Evolutionary conservation across 768 basidiomycete species (phyloP).

Genomic region (Crassisporium funariophilum): DNA sequence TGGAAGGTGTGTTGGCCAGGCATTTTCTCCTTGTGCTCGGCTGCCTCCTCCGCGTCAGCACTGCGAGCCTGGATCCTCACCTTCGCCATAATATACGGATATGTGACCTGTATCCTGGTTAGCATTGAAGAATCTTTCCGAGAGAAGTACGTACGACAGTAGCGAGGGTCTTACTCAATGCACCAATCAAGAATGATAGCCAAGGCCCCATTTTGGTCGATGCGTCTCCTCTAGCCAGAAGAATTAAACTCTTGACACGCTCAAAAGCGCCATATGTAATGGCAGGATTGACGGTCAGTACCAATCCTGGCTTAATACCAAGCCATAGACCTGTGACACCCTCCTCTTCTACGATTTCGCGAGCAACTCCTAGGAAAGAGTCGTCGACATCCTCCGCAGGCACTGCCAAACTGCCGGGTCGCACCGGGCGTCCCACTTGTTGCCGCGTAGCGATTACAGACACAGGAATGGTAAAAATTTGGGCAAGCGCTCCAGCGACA

Average conservation of each 20-base stretch:
- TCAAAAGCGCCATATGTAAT: conserved; percentile 97
- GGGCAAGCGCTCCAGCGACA: conserved; percentile 89
- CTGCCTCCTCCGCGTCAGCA: conserved; percentile 53
- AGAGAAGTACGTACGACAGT: conserved; percentile 70
- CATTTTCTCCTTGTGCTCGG: conserved; percentile 39
- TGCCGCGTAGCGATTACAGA: conserved; percentile 97
- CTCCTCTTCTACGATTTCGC: conserved; percentile 87
- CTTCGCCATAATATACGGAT: conserved; percentile 96
- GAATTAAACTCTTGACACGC: conserved; percentile 76
- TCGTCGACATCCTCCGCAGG: conserved; percentile 48
- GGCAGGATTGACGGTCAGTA: conserved; percentile 96
- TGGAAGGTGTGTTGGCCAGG: conserved; percentile 42
- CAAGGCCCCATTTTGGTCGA: conserved; percentile 73
- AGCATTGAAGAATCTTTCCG: background rate
- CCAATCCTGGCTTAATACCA: conserved; percentile 87
- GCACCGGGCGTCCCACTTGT: conserved; percentile 68
- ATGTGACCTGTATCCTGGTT: conserved; percentile 67
- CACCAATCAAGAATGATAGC: conserved; percentile 84
- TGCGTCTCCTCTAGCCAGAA: conserved; percentile 53
- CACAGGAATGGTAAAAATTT: conserved; percentile 98
- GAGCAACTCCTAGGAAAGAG: conserved; percentile 77
- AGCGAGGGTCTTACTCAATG: conserved; percentile 91
- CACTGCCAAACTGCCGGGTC: conserved; percentile 9
- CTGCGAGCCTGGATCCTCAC: conserved; percentile 90
- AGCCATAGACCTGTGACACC: conserved; percentile 90